phyloP scores from a whole-genome alignment of 169 alveolate species.

The Prorocentrum cordatum region DNA sequence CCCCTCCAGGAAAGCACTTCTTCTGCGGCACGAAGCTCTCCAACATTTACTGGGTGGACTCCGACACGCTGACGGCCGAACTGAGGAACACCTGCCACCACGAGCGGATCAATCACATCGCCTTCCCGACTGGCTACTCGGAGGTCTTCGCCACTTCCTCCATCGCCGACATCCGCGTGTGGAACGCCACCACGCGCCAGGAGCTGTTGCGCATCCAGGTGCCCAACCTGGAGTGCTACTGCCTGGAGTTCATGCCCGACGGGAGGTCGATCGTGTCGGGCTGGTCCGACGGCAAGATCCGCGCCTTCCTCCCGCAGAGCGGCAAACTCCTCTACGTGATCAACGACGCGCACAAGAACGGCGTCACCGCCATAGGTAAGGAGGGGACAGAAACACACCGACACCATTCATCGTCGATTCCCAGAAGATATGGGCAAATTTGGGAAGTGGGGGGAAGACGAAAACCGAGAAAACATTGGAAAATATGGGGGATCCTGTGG shows the following conservation, averaged over 20 bases:
- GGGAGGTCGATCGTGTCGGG: conserved; percentile 84
- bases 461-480: too few species aligned
- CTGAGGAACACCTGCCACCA: conserved; percentile 85
- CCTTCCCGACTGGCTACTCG: conserved; percentile 68
- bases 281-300: conserved; percentile 85
- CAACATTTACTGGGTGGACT: conserved; percentile 86
- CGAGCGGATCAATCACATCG: conserved; percentile 80
- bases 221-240: conserved; percentile 84
- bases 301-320: conserved; percentile 87
- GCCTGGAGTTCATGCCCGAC: conserved; percentile 67
- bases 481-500: too few species aligned
- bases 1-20: too few species aligned
- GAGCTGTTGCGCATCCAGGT: conserved; percentile 87
- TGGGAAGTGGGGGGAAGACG: too few species aligned
- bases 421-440: too few species aligned
- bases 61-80: conserved; percentile 82
- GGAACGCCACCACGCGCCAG: conserved; percentile 82
- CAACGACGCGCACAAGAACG: conserved; percentile 87
- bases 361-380: conserved; percentile 85
- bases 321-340: conserved; percentile 85
- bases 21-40: conserved; percentile 83
- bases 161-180: conserved; percentile 82
- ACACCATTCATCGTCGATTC: too few species aligned
- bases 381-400: too few species aligned
- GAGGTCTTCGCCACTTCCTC: conserved; percentile 85